Evolutionary conservation across 139 green algal genomes (phyloP).

Genomic region (Coelastrella sp.): DNA sequence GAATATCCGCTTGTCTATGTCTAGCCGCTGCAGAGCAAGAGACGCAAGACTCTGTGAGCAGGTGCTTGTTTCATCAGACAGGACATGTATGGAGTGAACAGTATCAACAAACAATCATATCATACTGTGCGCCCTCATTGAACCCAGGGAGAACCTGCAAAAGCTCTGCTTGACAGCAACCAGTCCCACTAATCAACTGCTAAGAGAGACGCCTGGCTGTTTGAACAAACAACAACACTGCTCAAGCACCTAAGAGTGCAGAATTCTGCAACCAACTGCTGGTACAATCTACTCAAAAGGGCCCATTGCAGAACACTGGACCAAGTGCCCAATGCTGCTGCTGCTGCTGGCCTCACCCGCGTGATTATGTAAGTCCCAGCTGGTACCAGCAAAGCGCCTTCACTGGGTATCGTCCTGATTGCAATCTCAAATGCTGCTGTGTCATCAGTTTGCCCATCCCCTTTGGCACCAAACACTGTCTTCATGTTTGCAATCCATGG

Average conservation of each 20-base stretch:
- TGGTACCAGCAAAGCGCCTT: slow-evolving; percentile 35
- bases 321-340: background rate
- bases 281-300: too few species aligned
- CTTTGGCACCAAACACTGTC: slow-evolving; percentile 35
- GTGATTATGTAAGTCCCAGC: slow-evolving; percentile 44
- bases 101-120: too few species aligned
- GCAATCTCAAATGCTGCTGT: slow-evolving; percentile 44
- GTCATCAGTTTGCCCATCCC: slow-evolving; percentile 29
- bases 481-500: slow-evolving; percentile 38
- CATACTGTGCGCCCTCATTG: too few species aligned
- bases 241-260: too few species aligned
- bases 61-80: background rate
- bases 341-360: slow-evolving; percentile 11
- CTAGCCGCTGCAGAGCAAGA: slow-evolving; percentile 26
- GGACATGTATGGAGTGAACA: too few species aligned
- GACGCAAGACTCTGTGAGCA: too few species aligned
- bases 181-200: too few species aligned
- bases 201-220: too few species aligned
- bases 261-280: too few species aligned
- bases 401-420: slow-evolving; percentile 21
- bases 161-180: too few species aligned
- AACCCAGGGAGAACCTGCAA: too few species aligned
- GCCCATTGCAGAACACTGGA: too few species aligned
- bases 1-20: slow-evolving; percentile 46
- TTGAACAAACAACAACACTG: background rate